Evolutionary conservation across 2,329 filamentous ascomycete species (phyloP).

Genomic region (Ophiosphaerella herpotricha): DNA sequence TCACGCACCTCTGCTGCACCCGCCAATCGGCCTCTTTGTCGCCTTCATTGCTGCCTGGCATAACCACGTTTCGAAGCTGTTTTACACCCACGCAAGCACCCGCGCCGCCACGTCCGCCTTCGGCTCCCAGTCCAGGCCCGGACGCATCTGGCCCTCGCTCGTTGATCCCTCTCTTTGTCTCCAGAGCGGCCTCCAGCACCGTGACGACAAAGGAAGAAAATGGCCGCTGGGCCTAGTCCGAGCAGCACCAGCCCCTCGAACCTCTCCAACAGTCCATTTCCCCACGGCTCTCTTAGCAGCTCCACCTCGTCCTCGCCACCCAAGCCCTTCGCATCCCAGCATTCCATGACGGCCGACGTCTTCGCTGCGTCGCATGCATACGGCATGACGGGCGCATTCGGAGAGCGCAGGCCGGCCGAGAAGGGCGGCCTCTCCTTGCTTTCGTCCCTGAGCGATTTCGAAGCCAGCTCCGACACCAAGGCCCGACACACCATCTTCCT

Average conservation of each 20-base stretch:
- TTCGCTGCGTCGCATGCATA: conserved; percentile 48
- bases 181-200: conserved; percentile 29
- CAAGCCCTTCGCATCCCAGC: conserved; percentile 39
- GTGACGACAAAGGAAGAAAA: conserved; percentile 41
- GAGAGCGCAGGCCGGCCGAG: conserved; percentile 47
- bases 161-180: conserved; percentile 38
- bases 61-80: conserved; percentile 44
- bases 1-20: conserved; percentile 16
- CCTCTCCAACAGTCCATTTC: conserved; percentile 46
- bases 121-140: conserved; percentile 22
- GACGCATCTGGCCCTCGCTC: conserved; percentile 24
- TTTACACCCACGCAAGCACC: conserved; percentile 27
- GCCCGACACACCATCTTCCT: conserved; percentile 54
- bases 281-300: conserved; percentile 46
- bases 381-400: conserved; percentile 46
- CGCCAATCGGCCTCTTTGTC: conserved; percentile 28
- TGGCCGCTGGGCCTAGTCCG: conserved; percentile 49
- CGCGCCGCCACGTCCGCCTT: conserved; percentile 18
- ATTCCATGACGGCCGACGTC: conserved; percentile 48
- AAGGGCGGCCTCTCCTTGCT: conserved; percentile 42
- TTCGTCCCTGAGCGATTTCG: conserved; percentile 39
- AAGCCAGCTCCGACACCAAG: conserved; percentile 30
- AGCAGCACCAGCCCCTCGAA: conserved; percentile 49
- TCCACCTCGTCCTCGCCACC: conserved; percentile 48
- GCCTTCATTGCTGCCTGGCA: conserved; percentile 24